These are phyloP conservation scores for Protomyces inundatus DNA, from an alignment of 1,139 yeast genomes.

Conservation along the genomic window DNA sequence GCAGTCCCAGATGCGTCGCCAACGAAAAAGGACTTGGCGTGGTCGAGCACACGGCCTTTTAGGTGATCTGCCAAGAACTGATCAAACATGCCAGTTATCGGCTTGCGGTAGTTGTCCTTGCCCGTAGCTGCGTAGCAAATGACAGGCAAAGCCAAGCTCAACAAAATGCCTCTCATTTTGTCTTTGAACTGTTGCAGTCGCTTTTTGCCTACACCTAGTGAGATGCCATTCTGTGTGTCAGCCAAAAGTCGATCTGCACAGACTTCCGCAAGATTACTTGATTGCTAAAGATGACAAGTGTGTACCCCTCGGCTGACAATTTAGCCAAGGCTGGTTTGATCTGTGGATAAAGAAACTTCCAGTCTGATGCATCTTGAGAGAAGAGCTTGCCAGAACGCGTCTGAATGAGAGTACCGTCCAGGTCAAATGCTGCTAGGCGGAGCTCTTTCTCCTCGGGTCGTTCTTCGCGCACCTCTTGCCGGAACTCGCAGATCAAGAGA, in stretches of 20 bases:
- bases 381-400: conserved; percentile 58
- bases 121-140: conserved; percentile 55
- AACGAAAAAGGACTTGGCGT: conserved; percentile 57
- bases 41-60: conserved; percentile 35
- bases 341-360: conserved; percentile 55
- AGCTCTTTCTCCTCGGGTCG: conserved; percentile 40
- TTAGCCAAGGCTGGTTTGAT: conserved; percentile 39
- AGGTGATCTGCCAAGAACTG: conserved; percentile 44
- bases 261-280: conserved; percentile 62
- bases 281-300: conserved; percentile 70
- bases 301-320: conserved; percentile 26
- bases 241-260: not conserved
- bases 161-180: conserved; percentile 28
- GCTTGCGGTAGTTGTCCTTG: conserved; percentile 56
- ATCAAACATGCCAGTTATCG: conserved; percentile 66
- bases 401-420: conserved; percentile 45
- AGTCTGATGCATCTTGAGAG: conserved; percentile 56
- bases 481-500: not conserved
- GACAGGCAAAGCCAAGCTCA: conserved; percentile 40
- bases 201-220: conserved; percentile 40
- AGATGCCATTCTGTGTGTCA: conserved; percentile 6
- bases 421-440: conserved; percentile 73
- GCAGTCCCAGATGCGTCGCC: conserved; percentile 88
- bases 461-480: not conserved
- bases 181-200: conserved; percentile 45